Base-by-base conservation (phyloP, 225 moss, liverwort and hornwort species). In the Neckera pumila region DNA sequence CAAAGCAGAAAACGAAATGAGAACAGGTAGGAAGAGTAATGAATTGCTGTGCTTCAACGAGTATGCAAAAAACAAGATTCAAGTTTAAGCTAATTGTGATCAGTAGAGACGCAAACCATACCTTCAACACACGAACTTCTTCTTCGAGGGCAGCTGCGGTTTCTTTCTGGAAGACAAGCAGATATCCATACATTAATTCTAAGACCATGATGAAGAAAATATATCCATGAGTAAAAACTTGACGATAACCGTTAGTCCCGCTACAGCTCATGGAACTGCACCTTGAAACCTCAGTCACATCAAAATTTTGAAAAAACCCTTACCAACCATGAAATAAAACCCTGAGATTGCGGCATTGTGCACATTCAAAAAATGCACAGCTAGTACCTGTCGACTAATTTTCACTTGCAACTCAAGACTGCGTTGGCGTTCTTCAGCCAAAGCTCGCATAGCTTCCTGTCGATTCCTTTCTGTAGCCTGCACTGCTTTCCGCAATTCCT, bases 321-420 rank as follows among this genome's bases (percentile, higher is more conserved):
- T 45, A 63, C 34, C 42, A 69, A 86, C 59, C 69, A 79, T 74
- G 43, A 53, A 57, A 42, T 38, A 33, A 89, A 36, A 64, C 84
- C 45, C 81, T 80, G 51, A 80, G 17, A 49, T 57, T 72, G 78
- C 59, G n/a, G n/a, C n/a, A n/a, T n/a, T n/a, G n/a, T n/a, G 70
- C 49, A 70, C 16, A 76, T 27, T 57, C 60, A 57, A 47, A 69
- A 62, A 81, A n/a, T 64, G 22, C 47, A 40, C 28, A 82, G 21
- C 40, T 56, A 33, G 13, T 92, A 97, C 98, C 97, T 98, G 97
- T 57, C 95, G 95, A 81, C 96, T 95, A 82, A 98, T 94, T 93
- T 98, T 98, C 45, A 96, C 94, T 96, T 96, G 97, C 88, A 98
- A 87, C 92, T 97, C 98, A 70, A 98, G 93, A 82, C 95, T 98